phyloP scores from a whole-genome alignment of 768 basidiomycete species.

The Strobilomyces dryophilus region DNA sequence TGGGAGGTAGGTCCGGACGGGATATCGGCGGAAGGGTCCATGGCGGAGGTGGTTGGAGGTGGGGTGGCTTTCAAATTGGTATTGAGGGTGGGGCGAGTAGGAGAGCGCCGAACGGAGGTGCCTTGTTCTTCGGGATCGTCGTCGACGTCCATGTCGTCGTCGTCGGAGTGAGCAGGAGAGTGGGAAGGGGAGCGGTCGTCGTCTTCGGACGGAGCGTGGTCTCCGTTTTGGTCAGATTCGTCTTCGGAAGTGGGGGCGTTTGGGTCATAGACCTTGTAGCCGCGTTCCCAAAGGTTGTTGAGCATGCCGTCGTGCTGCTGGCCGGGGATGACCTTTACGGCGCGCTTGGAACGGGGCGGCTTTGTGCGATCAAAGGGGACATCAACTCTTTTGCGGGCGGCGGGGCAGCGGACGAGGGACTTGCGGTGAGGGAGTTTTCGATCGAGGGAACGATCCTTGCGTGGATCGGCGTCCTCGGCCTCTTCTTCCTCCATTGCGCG shows the following conservation, averaged over 20 bases:
- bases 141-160: slow-evolving; percentile 29
- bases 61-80: slow-evolving; percentile 8
- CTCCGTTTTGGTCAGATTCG: slow-evolving; percentile 9
- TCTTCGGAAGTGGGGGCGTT: slow-evolving; percentile 21
- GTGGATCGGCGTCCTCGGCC: slow-evolving; percentile 32
- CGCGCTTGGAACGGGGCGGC: slow-evolving; percentile 18
- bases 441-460: slow-evolving; percentile 14
- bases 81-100: slow-evolving; percentile 17
- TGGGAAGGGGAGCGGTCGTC: slow-evolving; percentile 7
- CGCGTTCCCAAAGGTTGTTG: slow-evolving; percentile 15
- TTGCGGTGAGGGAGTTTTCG: slow-evolving; percentile 5
- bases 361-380: slow-evolving; percentile 18
- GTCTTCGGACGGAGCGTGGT: slow-evolving; percentile 3
- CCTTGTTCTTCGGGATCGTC: slow-evolving; percentile 27
- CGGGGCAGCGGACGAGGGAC: neutral
- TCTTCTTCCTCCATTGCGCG: slow-evolving; percentile 64
- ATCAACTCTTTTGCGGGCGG: slow-evolving; percentile 8
- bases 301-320: neutral
- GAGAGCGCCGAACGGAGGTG: slow-evolving; percentile 23
- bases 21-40: slow-evolving; percentile 20
- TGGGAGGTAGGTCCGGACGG: slow-evolving; percentile 18
- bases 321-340: neutral
- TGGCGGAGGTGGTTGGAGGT: slow-evolving; percentile 9
- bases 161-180: slow-evolving; percentile 8
- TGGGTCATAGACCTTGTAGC: slow-evolving; percentile 17